phyloP scores from a whole-genome alignment of 2,329 filamentous ascomycete genomes.

The Cladosporium sp. region DNA sequence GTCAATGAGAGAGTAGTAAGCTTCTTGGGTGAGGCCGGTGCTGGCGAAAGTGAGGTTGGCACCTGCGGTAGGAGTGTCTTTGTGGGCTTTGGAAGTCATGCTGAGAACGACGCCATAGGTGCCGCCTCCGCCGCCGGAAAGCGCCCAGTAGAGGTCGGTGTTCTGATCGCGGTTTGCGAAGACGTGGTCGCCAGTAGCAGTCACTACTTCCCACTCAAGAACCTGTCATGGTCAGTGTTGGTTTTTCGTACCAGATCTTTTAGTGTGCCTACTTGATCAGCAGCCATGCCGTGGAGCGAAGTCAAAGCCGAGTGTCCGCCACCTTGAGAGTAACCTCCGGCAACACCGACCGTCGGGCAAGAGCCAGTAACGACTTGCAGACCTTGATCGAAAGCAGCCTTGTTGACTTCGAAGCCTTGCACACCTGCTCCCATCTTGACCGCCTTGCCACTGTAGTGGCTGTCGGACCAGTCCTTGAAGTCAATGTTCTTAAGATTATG shows the following conservation, averaged over 20 bases:
- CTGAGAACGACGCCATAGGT: conserved; percentile 57
- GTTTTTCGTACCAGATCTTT: background rate
- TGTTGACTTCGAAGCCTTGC: conserved; percentile 47
- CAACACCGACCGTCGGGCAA: conserved; percentile 53
- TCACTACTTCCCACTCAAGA: conserved; percentile 46
- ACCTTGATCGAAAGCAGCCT: conserved; percentile 41
- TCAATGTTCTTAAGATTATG: conserved; percentile 50
- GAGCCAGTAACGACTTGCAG: conserved; percentile 54
- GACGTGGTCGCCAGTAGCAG: conserved; percentile 45
- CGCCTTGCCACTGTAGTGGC: conserved; percentile 48
- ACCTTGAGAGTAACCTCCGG: conserved; percentile 58
- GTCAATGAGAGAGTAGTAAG: conserved; percentile 48
- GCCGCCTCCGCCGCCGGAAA: conserved; percentile 57
- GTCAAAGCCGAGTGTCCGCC: conserved; percentile 57
- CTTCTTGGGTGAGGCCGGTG: conserved; percentile 29
- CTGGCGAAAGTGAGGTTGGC: conserved; percentile 42
- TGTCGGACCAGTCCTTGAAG: conserved; percentile 40
- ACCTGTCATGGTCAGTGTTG: conserved; percentile 23
- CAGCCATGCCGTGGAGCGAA: conserved; percentile 53
- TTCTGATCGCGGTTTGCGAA: conserved; percentile 47
- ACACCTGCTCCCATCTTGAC: conserved; percentile 54
- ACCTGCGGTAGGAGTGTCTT: conserved; percentile 41
- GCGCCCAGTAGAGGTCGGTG: conserved; percentile 60
- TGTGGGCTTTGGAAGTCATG: conserved; percentile 51
- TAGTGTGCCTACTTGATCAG: conserved; percentile 45